These are phyloP conservation scores for Clarireedia hainanense DNA, from an alignment of 2,329 filamentous ascomycete species.

Conservation along the genomic window DNA sequence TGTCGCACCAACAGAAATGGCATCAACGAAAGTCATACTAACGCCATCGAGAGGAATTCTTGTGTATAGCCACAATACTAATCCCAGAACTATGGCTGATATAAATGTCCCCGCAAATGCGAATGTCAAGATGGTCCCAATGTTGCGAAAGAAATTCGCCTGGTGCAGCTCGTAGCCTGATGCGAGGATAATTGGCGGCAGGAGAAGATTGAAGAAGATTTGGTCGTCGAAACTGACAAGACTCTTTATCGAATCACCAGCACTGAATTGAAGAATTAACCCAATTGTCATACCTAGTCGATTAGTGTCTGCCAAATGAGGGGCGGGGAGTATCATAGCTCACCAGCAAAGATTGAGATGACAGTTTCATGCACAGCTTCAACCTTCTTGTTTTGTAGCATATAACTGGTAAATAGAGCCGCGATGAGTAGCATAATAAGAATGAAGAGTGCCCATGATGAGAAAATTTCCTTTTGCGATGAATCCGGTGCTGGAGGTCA, in stretches of 20 bases:
- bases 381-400: constrained; percentile 92
- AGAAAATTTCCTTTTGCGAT: constrained; percentile 85
- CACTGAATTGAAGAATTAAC: constrained; percentile 73
- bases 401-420: constrained; percentile 94
- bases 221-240: constrained; percentile 97
- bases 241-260: constrained; percentile 76
- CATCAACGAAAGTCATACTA: constrained; percentile 85
- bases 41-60: constrained; percentile 78
- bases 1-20: constrained; percentile 92
- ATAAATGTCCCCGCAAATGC: constrained; percentile 96
- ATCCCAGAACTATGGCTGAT: constrained; percentile 86
- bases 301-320: not conserved
- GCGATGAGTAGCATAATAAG: constrained; percentile 88
- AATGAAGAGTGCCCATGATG: constrained; percentile 97
- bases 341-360: constrained; percentile 93
- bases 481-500: constrained; percentile 57
- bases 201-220: constrained; percentile 97
- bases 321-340: not conserved
- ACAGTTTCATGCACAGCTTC: constrained; percentile 98
- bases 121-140: constrained; percentile 94
- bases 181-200: constrained; percentile 96
- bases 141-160: constrained; percentile 98
- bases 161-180: constrained; percentile 97
- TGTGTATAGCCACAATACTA: constrained; percentile 85
- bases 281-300: constrained; percentile 84